Percentiles rank a stretch among this genome's conserved stretches.
Conservation (phyloP, 2,329 filamentous ascomycete species). For the Fusarium multiceps region DNA sequence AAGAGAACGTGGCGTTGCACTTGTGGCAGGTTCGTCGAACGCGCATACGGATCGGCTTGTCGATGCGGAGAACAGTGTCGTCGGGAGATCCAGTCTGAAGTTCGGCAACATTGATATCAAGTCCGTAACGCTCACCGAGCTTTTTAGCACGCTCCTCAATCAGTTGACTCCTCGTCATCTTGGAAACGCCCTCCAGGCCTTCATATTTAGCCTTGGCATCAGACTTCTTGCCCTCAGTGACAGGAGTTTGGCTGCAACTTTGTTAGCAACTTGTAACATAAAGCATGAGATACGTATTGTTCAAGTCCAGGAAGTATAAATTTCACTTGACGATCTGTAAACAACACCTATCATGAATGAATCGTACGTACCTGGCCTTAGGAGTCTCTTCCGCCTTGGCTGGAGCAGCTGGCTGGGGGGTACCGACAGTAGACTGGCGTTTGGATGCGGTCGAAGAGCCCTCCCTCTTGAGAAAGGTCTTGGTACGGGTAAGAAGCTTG, state of each 20-base stretch:
- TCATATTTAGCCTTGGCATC: conserved; percentile 47
- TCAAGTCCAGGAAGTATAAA: not conserved
- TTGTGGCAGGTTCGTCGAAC: conserved; percentile 83
- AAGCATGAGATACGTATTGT: not conserved
- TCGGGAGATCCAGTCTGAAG: conserved; percentile 62
- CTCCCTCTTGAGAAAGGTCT: conserved; percentile 60
- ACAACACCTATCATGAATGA: not conserved
- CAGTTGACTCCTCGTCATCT: conserved; percentile 62
- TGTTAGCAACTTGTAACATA: conserved; percentile 14
- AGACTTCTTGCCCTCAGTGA: conserved; percentile 34
- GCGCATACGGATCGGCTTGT: conserved; percentile 82
- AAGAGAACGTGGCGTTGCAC: conserved; percentile 79
- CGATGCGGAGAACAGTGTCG: conserved; percentile 70
- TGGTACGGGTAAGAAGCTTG: conserved; percentile 61
- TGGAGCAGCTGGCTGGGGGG: conserved; percentile 31
- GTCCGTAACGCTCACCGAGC: conserved; percentile 65
- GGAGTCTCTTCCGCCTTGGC: conserved; percentile 40
- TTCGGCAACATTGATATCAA: conserved; percentile 66
- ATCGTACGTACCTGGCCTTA: conserved; percentile 48
- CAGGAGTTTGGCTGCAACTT: conserved; percentile 32
- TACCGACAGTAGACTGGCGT: conserved; percentile 43
- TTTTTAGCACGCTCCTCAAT: conserved; percentile 68
- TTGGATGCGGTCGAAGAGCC: conserved; percentile 45
- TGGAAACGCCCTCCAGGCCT: conserved; percentile 50
- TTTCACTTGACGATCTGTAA: not conserved